Percentiles rank a stretch among this genome's conserved stretches.
phyloP scores from a whole-genome alignment of 2,329 filamentous ascomycete genomes.

The Paraphaeosphaeria sporulosa region DNA sequence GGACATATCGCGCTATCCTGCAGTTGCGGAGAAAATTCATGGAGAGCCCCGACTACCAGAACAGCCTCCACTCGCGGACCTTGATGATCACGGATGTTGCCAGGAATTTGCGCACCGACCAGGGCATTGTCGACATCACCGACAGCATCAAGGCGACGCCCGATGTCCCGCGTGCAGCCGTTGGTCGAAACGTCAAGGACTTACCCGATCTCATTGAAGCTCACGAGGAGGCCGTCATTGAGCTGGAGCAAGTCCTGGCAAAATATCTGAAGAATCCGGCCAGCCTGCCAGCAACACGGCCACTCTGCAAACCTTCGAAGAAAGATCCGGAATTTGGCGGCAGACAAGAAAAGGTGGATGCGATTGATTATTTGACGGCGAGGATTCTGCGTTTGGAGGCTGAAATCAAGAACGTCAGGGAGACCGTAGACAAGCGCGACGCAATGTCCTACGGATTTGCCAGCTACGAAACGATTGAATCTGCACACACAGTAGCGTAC shows the following conservation, averaged over 20 bases:
- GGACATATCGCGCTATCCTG: conserved; percentile 81
- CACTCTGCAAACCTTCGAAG: conserved; percentile 80
- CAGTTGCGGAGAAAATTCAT: conserved; percentile 80
- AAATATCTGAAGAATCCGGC: conserved; percentile 91
- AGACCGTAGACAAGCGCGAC: conserved; percentile 83
- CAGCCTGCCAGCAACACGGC: conserved; percentile 77
- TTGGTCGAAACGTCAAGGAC: conserved; percentile 91
- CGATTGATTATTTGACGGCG: conserved; percentile 89
- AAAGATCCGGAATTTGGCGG: conserved; percentile 71
- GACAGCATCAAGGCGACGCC: conserved; percentile 81
- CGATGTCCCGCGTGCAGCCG: conserved; percentile 78
- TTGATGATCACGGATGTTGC: conserved; percentile 83
- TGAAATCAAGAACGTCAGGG: conserved; percentile 83
- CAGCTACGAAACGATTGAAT: conserved; percentile 86
- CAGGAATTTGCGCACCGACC: conserved; percentile 77
- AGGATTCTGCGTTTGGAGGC: conserved; percentile 83
- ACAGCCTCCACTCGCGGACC: conserved; percentile 77
- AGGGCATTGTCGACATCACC: conserved; percentile 84
- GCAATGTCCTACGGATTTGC: conserved; percentile 93
- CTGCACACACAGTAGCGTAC: conserved; percentile 88
- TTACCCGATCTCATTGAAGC: conserved; percentile 84
- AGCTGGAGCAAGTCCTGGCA: conserved; percentile 82
- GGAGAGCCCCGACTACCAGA: conserved; percentile 85
- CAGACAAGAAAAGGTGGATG: conserved; percentile 80
- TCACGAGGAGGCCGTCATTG: conserved; percentile 80